Base-by-base conservation (phyloP, 768 basidiomycete genomes). In the Mycena olivaceomarginata region DNA sequence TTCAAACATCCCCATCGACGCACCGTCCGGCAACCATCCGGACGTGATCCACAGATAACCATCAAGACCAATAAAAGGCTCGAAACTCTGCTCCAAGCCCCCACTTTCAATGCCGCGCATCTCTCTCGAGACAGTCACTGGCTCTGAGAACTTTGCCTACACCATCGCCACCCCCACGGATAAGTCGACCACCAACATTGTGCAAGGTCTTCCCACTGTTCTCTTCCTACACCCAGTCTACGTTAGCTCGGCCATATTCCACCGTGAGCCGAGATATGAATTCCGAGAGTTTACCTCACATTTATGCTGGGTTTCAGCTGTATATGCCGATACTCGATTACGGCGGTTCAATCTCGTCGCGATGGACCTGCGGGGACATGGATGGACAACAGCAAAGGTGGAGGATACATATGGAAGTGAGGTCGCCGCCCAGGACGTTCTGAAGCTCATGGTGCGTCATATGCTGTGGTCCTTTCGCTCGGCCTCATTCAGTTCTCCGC, bases 271-370 rank as follows among this genome's bases (percentile, higher is more conserved):
- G 48, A 20, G 31, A 31, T 4, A 31, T 31, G 4, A 31, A 31
- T 31, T 31, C 18, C 48, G 13, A 15, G 15, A 20, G 13, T 51
- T 51, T 18, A 7, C 15, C 7, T 51, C 18, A 16, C 15, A 51
- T 1, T 16, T 16, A 16, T 51, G 16, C 18, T 51, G 15, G 15
- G 18, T 45, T 15, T 45, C 59, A 87, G 86, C 78, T 7, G 85
- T 86, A 77, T 88, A 85, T 67, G 73, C 80, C 4, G 84, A 85
- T 70, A 80, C 82, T 1, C 43, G 80, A 39, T 63, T 88, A n/a
- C 80, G 87, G 53, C 80, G 86, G 20, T 88, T 86, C 80, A 88
- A 88, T 68, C 81, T 87, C 6, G 74, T 88, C 39, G 82, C 81
- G 25, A 63, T 87, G 8, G 87, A 88, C 66, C 77, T 82, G 40